Evolutionary conservation across 805 yeast genomes (phyloP).

Genomic region (Myxozyma udenii): DNA sequence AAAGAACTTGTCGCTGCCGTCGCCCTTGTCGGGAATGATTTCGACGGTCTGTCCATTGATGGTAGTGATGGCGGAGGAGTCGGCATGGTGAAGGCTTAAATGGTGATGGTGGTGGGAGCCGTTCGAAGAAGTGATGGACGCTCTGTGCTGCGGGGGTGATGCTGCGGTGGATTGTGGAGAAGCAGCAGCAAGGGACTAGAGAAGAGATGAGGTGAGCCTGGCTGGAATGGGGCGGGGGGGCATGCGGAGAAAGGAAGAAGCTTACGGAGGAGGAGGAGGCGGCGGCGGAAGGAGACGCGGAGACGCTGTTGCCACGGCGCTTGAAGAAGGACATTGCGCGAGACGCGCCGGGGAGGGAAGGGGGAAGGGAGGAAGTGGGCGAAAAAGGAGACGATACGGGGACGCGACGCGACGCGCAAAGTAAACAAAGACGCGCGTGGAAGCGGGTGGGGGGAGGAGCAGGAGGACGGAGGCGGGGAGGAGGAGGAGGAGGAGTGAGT

Average conservation of each 20-base stretch:
- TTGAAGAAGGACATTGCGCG: constrained; percentile 26
- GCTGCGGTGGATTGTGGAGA: neutral
- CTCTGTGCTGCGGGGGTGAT: neutral
- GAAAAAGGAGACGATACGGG: too few relatives aligned
- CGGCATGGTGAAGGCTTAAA: neutral
- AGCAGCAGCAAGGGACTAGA: neutral
- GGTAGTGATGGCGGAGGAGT: neutral
- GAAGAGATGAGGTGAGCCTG: neutral
- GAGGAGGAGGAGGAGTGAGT: neutral
- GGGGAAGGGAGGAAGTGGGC: neutral
- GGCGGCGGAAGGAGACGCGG: neutral
- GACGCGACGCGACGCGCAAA: too few relatives aligned
- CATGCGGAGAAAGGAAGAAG: neutral
- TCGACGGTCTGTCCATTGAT: too few relatives aligned
- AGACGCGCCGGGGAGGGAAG: neutral
- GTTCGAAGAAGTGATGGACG: neutral
- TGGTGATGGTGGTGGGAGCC: neutral
- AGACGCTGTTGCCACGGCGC: constrained; percentile 19
- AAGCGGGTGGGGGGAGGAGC: neutral
- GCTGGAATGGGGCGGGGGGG: neutral
- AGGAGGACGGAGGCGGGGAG: neutral
- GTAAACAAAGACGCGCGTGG: neutral
- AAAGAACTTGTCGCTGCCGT: constrained; percentile 38
- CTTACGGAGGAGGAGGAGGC: neutral
- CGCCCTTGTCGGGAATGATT: constrained; percentile 4